Evolutionary conservation across 1,139 yeast genomes (phyloP).

Genomic region (Taphrina sp.): DNA sequence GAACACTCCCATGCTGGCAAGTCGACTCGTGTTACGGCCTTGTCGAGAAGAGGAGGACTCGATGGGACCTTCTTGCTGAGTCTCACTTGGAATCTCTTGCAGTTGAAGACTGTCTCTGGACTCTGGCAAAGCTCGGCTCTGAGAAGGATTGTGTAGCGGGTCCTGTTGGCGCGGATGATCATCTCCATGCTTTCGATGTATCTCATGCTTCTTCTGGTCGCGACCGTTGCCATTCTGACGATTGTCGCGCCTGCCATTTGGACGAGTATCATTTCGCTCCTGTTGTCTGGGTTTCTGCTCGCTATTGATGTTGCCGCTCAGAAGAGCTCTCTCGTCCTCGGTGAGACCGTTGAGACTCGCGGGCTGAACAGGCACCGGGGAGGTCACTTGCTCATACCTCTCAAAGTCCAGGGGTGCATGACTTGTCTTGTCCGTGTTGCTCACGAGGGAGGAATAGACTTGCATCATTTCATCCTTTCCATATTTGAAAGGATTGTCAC

Average conservation of each 20-base stretch:
- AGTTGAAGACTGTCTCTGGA: no score
- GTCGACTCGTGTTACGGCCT: slow-evolving; percentile 20
- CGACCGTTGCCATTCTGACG: slow-evolving; percentile 11
- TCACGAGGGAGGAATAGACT: slow-evolving; percentile 20
- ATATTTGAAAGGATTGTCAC: slow-evolving; percentile 27
- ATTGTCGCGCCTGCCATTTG: slow-evolving; percentile 14
- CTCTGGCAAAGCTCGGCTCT: no score
- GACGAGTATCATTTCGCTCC: slow-evolving; percentile 14
- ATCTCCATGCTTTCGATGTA: slow-evolving; percentile 6
- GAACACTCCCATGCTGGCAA: slow-evolving; percentile 27
- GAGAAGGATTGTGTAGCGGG: background rate
- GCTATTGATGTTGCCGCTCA: slow-evolving; percentile 27
- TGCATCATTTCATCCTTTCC: slow-evolving; percentile 32
- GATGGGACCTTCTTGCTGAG: no score
- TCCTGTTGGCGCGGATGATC: background rate
- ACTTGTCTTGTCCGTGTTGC: slow-evolving; percentile 1
- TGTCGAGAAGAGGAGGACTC: no score
- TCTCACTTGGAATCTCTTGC: no score
- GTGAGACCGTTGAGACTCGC: slow-evolving; percentile 12
- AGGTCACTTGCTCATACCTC: slow-evolving; percentile 15
- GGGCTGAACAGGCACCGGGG: slow-evolving; percentile 19
- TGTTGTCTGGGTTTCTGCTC: slow-evolving; percentile 27
- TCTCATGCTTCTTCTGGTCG: slow-evolving; percentile 11
- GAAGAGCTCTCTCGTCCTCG: slow-evolving; percentile 18
- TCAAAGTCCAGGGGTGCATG: slow-evolving; percentile 30